Evolutionary conservation across 2,329 filamentous ascomycete genomes (phyloP).

Genomic region (Curvularia hawaiiensis): DNA sequence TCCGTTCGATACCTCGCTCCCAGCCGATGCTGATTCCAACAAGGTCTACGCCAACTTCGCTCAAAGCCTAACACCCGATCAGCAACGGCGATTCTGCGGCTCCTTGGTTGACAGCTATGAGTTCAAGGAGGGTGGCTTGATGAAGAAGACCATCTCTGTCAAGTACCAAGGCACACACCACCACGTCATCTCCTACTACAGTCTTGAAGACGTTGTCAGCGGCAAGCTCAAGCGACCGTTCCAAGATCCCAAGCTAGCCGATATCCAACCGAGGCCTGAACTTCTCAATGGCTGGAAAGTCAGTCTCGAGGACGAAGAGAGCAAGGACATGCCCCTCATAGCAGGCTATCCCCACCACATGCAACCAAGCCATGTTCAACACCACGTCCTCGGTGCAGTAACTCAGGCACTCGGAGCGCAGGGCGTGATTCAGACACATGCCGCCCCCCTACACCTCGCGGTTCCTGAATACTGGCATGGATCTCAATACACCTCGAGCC

Average conservation of each 20-base stretch:
- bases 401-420: slow-evolving; percentile 31
- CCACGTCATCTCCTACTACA: slow-evolving; percentile 90
- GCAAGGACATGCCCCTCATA: slow-evolving; percentile 40
- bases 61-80: slow-evolving; percentile 50
- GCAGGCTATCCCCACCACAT: slow-evolving; percentile 37
- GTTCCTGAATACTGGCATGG: slow-evolving; percentile 43
- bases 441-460: slow-evolving; percentile 33
- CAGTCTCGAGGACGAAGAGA: slow-evolving; percentile 46
- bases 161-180: slow-evolving; percentile 75
- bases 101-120: slow-evolving; percentile 88
- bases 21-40: slow-evolving; percentile 34
- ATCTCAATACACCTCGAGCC: slow-evolving; percentile 30
- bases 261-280: slow-evolving; percentile 41
- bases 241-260: slow-evolving; percentile 41
- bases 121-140: slow-evolving; percentile 80
- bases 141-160: slow-evolving; percentile 93
- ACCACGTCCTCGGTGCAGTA: slow-evolving; percentile 29
- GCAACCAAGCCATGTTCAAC: slow-evolving; percentile 37
- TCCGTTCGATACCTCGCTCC: slow-evolving; percentile 24
- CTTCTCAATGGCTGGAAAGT: slow-evolving; percentile 46
- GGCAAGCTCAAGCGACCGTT: slow-evolving; percentile 45
- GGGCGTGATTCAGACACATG: slow-evolving; percentile 33
- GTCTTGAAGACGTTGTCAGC: slow-evolving; percentile 71
- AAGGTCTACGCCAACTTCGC: slow-evolving; percentile 47
- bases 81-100: slow-evolving; percentile 71